A percentile compares a stretch with the other conserved stretches of the same genome.
phyloP scores from a whole-genome alignment of 202 grass and related monocot genomes.

The Eragrostis tef region DNA sequence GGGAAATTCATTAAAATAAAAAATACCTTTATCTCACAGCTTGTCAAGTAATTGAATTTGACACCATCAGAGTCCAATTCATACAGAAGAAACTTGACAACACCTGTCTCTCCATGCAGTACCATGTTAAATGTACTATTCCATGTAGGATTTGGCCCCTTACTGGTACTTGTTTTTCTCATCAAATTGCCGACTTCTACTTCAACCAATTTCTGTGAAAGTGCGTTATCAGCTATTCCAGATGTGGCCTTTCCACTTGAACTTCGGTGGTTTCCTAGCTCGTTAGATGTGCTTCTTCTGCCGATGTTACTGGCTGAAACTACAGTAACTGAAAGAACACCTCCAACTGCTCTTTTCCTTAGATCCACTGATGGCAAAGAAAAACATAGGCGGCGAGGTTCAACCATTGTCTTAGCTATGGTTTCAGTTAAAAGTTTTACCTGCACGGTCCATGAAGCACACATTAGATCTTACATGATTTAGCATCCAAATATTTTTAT shows the following conservation, averaged over 20 bases:
- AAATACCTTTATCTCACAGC: slow-evolving; percentile 93
- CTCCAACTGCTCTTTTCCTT: slow-evolving; percentile 72
- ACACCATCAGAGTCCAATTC: slow-evolving; percentile 80
- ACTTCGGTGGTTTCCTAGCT: slow-evolving; percentile 53
- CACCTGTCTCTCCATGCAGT: slow-evolving; percentile 81
- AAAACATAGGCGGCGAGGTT: slow-evolving; percentile 85
- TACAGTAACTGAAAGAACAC: slow-evolving; percentile 84
- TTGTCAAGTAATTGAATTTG: slow-evolving; percentile 80
- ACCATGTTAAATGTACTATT: slow-evolving; percentile 86
- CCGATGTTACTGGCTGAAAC: slow-evolving; percentile 76
- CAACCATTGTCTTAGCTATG: slow-evolving; percentile 86
- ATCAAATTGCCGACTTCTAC: slow-evolving; percentile 87
- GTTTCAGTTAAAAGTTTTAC: slow-evolving; percentile 95
- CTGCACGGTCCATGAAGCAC: slow-evolving; percentile 53
- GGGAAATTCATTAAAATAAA: slow-evolving; percentile 25
- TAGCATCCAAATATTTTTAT: slow-evolving; percentile 11
- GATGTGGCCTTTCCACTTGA: slow-evolving; percentile 45
- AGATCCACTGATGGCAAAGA: slow-evolving; percentile 84
- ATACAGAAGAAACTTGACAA: slow-evolving; percentile 90
- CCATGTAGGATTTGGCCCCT: slow-evolving; percentile 77
- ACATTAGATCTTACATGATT: slow-evolving; percentile 29
- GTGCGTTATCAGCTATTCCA: slow-evolving; percentile 45
- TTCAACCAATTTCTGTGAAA: slow-evolving; percentile 69
- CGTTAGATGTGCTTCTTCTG: slow-evolving; percentile 49
- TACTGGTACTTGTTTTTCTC: slow-evolving; percentile 74